A percentile compares a stretch with the other conserved stretches of the same genome.
These are phyloP conservation scores for Haberlea rhodopensis DNA, from an alignment of 257 asterid species.

Conservation along the genomic window DNA sequence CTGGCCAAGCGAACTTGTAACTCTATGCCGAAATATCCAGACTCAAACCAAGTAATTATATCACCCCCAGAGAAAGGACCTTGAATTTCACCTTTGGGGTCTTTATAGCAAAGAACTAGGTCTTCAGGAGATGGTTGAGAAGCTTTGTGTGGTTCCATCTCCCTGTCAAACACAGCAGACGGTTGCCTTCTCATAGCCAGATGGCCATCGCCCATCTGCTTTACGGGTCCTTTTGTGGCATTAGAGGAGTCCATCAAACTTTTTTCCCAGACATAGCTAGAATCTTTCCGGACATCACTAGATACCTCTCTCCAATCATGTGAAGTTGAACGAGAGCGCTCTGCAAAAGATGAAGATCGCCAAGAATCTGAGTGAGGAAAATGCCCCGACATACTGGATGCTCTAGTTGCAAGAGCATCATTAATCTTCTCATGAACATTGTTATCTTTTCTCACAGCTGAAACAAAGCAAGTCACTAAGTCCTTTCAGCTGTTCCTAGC, in stretches of 20 bases:
- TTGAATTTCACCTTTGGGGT: constrained; percentile 86
- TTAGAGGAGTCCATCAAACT: too few relatives aligned
- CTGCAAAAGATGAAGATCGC: constrained; percentile 69
- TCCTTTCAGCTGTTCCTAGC: not conserved
- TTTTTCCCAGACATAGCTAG: too few relatives aligned
- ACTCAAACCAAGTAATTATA: constrained; percentile 93
- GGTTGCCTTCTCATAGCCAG: constrained; percentile 54
- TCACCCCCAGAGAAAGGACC: constrained; percentile 97
- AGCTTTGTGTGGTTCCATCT: constrained; percentile 46
- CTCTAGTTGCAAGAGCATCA: constrained; percentile 35
- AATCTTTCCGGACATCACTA: too few relatives aligned
- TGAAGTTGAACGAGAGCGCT: constrained; percentile 43
- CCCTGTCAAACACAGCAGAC: constrained; percentile 53
- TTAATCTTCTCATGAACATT: constrained; percentile 29
- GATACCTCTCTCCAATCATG: constrained; percentile 54
- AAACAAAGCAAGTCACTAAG: constrained; percentile 18
- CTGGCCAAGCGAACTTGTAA: constrained; percentile 79
- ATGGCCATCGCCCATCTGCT: too few relatives aligned
- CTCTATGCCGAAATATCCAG: constrained; percentile 94
- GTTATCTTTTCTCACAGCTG: constrained; percentile 48
- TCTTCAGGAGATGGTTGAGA: constrained; percentile 77
- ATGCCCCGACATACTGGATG: constrained; percentile 34
- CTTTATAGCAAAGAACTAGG: constrained; percentile 77
- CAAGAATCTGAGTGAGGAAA: constrained; percentile 47
- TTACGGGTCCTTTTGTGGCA: too few relatives aligned